A percentile compares a stretch with the other conserved stretches of the same genome.
phyloP scores from a whole-genome alignment of 192 early-diverging fungal genomes.

The Phlyctochytrium arcticum region DNA sequence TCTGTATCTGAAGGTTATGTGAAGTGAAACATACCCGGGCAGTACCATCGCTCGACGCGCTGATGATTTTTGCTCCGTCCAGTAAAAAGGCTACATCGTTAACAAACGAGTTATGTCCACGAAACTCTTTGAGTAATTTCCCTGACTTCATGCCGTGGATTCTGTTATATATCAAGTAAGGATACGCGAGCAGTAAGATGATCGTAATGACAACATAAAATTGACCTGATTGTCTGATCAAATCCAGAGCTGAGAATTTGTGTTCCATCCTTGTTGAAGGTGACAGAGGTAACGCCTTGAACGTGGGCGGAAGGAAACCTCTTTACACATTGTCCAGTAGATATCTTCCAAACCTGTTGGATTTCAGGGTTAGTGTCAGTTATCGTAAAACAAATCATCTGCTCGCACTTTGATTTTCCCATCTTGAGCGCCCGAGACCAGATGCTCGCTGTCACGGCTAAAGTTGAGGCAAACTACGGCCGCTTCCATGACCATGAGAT shows the following conservation, averaged over 20 bases:
- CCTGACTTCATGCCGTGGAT: conserved; percentile 92
- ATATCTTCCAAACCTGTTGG: conserved; percentile 71
- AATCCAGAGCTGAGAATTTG: conserved; percentile 79
- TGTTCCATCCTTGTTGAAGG: conserved; percentile 72
- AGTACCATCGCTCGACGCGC: conserved; percentile 81
- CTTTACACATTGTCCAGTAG: conserved; percentile 66
- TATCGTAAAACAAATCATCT: background rate
- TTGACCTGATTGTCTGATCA: conserved; percentile 74
- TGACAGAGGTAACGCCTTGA: conserved; percentile 75
- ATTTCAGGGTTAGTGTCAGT: background rate
- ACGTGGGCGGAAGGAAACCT: conserved; percentile 79
- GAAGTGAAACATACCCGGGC: conserved; percentile 60
- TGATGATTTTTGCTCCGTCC: conserved; percentile 70
- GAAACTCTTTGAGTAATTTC: conserved; percentile 85
- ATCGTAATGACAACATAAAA: conserved; percentile 72
- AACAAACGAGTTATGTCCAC: conserved; percentile 87
- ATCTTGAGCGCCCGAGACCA: conserved; percentile 80
- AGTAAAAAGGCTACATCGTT: conserved; percentile 72
- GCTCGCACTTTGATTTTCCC: conserved; percentile 71
- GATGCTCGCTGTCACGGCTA: conserved; percentile 69
- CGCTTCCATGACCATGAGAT: conserved; percentile 87
- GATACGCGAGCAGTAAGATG: background rate
- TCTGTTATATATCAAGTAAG: conserved; percentile 22
- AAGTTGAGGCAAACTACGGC: conserved; percentile 77
- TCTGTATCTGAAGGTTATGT: background rate